Base-by-base conservation (phyloP, 1,139 yeast species). In the Yamadazyma spencermartinsiae region DNA sequence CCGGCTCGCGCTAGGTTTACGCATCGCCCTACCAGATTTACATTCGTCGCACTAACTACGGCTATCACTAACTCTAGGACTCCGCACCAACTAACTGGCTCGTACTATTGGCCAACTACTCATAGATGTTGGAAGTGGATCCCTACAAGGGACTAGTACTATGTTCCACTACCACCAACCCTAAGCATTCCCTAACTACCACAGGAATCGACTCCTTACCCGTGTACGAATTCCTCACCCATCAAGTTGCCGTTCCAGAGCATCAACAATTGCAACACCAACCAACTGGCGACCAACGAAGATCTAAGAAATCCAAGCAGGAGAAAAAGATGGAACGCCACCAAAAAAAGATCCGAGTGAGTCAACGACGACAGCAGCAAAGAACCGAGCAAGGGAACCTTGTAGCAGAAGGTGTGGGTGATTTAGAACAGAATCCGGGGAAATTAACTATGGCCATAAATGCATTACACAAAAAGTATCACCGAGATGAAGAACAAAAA, bases 121-220 rank as follows among this genome's bases (percentile, higher is more conserved):
- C n/a, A n/a, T n/a, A n/a, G n/a, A 23, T 12, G 17, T 19, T 31
- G 11, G 14, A 20, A 13, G 13, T 49, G 32, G 52, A 56, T 40
- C 56, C 56, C 12, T 47, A 48, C 31, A 55, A 55, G 35, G 65
- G 65, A 4, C 58, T 49, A 35, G 52, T 56, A 29, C 34, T 52
- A 4, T n/a, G 51, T 45, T 31, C 34, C 39, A 10, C 18, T 24
- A 9, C n/a, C 5, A 20, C 27, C 12, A 41, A 35, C 12, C 31
- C 8, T 13, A 45, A 38, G 1, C 35, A 36, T 23, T 44, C 33
- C 9, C 31, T 13, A 5, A 35, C 37, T 4, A 52, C 54, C 31
- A 59, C 60, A 32, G 74, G 75, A 0, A 48, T 68, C 17, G 68
- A 65, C 37, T 54, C 49, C 33, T 51, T 68, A 24, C 58, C 60